phyloP scores from a whole-genome alignment of 345 rosid genomes.

The Brassica juncea region DNA sequence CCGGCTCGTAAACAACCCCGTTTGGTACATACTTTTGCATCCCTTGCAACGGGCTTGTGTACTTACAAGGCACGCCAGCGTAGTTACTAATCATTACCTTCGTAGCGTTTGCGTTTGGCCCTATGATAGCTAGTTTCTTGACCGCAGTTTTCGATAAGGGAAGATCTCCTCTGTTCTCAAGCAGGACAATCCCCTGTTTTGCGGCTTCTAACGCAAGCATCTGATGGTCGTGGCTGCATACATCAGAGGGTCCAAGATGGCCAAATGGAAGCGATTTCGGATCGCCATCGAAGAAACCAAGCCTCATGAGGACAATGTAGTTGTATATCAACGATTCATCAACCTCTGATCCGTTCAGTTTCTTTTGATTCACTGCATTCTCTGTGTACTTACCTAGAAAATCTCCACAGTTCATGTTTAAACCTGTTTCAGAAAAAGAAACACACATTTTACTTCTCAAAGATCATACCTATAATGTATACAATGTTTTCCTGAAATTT shows the following conservation, averaged over 20 bases:
- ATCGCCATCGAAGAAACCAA: conserved; percentile 64
- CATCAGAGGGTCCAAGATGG: conserved; percentile 37
- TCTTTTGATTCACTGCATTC: conserved; percentile 49
- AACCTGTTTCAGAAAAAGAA: conserved; percentile 38
- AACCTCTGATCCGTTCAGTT: conserved; percentile 40
- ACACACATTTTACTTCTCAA: neutral
- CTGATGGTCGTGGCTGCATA: conserved; percentile 41
- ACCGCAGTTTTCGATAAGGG: conserved; percentile 24
- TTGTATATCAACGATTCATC: conserved; percentile 39
- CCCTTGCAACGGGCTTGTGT: conserved; percentile 51
- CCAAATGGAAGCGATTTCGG: conserved; percentile 43
- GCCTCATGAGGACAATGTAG: conserved; percentile 58
- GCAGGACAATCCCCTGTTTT: conserved; percentile 56
- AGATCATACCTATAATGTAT: too few relatives aligned
- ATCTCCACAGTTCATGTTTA: conserved; percentile 72
- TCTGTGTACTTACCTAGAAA: conserved; percentile 39
- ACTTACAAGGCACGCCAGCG: conserved; percentile 61
- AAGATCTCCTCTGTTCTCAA: conserved; percentile 51
- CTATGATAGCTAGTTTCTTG: conserved; percentile 48
- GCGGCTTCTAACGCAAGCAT: conserved; percentile 61
- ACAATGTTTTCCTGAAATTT: too few relatives aligned
- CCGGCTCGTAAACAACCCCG: conserved; percentile 37
- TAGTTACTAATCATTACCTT: conserved; percentile 59
- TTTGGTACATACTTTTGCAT: conserved; percentile 30
- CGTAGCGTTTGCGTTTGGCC: conserved; percentile 63